Base-by-base conservation (phyloP, 306 rosid species). In the Fagus crenata region DNA sequence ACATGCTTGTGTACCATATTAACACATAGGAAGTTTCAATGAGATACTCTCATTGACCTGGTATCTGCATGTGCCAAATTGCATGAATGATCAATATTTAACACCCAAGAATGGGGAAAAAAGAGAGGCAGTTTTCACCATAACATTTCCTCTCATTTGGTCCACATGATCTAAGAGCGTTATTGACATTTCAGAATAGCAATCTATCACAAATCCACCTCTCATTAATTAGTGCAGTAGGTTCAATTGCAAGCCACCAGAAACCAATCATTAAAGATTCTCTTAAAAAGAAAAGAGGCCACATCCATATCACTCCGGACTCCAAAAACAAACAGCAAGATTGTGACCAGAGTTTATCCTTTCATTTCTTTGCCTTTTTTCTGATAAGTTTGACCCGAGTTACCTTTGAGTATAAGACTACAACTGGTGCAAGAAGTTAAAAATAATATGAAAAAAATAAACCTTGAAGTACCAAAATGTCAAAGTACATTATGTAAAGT, bases 21-120 rank as follows among this genome's bases (percentile, higher is more conserved):
- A 6, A n/a, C 6, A 33, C 28, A 15, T 9, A 71, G 6, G n/a
- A 51, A 37, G 28, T 17, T 63, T 71, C 15, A 51, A 33, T 4
- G 14, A 13, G 58, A 51, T 33, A 71, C 61, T 61, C 4, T 49
- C 11, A 14, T 13, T 17, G 7, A 31, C 14, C 22, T n/a, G 0
- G n/a, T 33, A 7, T 6, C 36, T 59, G 80, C 2, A 82, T 7
- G 37, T 54, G 80, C 36, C 2, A 56, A 76, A 49, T 35, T 40
- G 67, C 46, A 3, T 43, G 49, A 40, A 73, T 61, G 49, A 43
- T 75, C 35, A 72, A 59, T 36, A 15, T 11, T 39, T 56, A 81
- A 49, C 74, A 75, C 39, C 58, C 46, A 71, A 12, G 31, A 67
- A 17, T 36, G 41, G 17, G 36, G 39, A 13, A 43, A 32, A 13